Evolutionary conservation across 2,329 filamentous ascomycete species (phyloP).

Genomic region (Acrodontium crateriforme): DNA sequence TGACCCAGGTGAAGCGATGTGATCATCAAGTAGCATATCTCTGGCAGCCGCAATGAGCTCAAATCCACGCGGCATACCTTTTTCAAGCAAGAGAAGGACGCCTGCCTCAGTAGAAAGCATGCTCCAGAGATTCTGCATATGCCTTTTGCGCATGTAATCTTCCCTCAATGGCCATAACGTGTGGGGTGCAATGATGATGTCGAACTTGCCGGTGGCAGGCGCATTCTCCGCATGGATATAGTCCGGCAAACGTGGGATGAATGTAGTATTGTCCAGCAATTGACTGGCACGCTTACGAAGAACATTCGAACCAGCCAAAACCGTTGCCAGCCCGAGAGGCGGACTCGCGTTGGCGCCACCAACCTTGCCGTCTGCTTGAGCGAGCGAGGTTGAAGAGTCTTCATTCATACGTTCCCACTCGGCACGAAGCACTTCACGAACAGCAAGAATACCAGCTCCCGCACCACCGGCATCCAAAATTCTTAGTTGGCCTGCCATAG

Average conservation of each 20-base stretch:
- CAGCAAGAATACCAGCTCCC: conserved; percentile 60
- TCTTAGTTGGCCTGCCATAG: conserved; percentile 41
- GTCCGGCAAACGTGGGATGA: conserved; percentile 82
- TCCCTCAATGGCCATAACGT: conserved; percentile 63
- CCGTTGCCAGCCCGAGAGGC: conserved; percentile 61
- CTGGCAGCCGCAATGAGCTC: conserved; percentile 80
- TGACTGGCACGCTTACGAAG: conserved; percentile 62
- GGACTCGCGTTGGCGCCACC: conserved; percentile 28
- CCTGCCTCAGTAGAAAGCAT: conserved; percentile 73
- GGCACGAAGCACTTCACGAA: conserved; percentile 62
- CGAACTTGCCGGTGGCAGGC: conserved; percentile 46
- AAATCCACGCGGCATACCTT: conserved; percentile 81
- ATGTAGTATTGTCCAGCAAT: conserved; percentile 78
- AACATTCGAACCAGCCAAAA: conserved; percentile 61
- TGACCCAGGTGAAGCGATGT: conserved; percentile 51
- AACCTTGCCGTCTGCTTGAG: conserved; percentile 20
- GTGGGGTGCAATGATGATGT: conserved; percentile 83
- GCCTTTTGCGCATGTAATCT: conserved; percentile 60
- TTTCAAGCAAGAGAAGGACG: conserved; percentile 76
- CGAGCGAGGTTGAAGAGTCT: conserved; percentile 13
- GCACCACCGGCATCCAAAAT: conserved; percentile 63
- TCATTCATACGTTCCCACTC: conserved; percentile 62
- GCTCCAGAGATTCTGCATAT: conserved; percentile 81
- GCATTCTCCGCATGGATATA: conserved; percentile 45
- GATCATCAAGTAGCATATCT: conserved; percentile 60